Conservation (phyloP, 495 filamentous ascomycete genomes). For the Penicillium lagena region DNA sequence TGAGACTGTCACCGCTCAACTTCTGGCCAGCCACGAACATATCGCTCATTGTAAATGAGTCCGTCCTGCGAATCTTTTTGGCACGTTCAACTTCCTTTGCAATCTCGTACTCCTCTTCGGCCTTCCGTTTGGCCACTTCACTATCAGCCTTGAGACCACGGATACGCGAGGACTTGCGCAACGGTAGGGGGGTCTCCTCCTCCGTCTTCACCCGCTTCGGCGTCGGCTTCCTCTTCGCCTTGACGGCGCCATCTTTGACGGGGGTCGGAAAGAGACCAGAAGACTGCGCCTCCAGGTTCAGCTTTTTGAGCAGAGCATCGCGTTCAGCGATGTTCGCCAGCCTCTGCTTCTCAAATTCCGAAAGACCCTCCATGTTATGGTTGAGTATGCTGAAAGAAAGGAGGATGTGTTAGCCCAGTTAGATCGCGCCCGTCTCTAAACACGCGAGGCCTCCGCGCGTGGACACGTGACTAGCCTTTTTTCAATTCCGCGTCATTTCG, state of each 20-base stretch:
- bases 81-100: constrained; percentile 54
- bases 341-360: constrained; percentile 64
- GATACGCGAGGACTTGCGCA: constrained; percentile 60
- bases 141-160: constrained; percentile 63
- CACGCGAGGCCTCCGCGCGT: neutral
- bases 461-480: neutral
- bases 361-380: constrained; percentile 29
- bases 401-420: too few relatives aligned
- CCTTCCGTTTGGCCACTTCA: constrained; percentile 72
- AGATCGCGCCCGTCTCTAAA: neutral
- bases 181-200: constrained; percentile 40
- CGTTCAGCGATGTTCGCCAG: constrained; percentile 71
- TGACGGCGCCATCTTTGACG: constrained; percentile 16
- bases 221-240: constrained; percentile 43
- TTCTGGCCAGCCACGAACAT: constrained; percentile 75
- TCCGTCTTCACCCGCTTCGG: constrained; percentile 44
- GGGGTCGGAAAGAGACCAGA: constrained; percentile 44
- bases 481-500: neutral
- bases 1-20: constrained; percentile 35
- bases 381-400: constrained; percentile 1
- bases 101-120: constrained; percentile 62
- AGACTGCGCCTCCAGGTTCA: constrained; percentile 44
- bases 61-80: constrained; percentile 67
- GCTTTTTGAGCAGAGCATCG: constrained; percentile 58
- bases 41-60: constrained; percentile 65